phyloP scores from a whole-genome alignment of 805 yeast genomes.

The Isabelozyma heimii region DNA sequence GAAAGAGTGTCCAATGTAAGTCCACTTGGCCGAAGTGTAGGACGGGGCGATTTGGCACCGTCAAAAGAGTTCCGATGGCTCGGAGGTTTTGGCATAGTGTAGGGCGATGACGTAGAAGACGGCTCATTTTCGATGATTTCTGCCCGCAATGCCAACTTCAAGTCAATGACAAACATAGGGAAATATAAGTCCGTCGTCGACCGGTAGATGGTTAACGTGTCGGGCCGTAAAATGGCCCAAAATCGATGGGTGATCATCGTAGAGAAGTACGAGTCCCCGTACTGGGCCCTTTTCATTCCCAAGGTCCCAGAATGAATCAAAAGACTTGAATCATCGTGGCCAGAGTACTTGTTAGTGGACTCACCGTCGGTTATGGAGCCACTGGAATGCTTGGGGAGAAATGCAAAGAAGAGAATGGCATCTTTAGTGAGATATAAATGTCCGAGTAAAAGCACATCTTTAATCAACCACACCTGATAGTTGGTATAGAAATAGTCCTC shows the following conservation, averaged over 20 bases:
- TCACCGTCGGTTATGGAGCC: slow-evolving; percentile 1
- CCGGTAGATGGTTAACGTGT: slow-evolving; percentile 64
- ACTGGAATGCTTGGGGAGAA: slow-evolving; percentile 51
- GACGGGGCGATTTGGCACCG: neutral
- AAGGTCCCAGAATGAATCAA: slow-evolving; percentile 35
- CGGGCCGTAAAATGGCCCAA: slow-evolving; percentile 79
- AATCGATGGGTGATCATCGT: slow-evolving; percentile 47
- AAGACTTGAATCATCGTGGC: slow-evolving; percentile 21
- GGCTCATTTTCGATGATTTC: slow-evolving; percentile 41
- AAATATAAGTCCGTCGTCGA: slow-evolving; percentile 80
- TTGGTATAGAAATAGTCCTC: slow-evolving; percentile 59
- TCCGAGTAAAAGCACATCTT: slow-evolving; percentile 84
- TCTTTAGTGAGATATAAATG: slow-evolving; percentile 69
- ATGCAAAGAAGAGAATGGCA: slow-evolving; percentile 72
- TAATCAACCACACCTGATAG: slow-evolving; percentile 74
- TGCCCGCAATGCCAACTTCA: slow-evolving; percentile 59
- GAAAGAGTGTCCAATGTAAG: slow-evolving; percentile 2
- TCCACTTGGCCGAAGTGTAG: neutral
- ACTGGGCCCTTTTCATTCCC: slow-evolving; percentile 36
- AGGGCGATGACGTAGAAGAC: neutral
- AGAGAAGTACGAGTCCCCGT: slow-evolving; percentile 34
- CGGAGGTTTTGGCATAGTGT: neutral
- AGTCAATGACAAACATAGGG: slow-evolving; percentile 73
- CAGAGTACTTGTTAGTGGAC: slow-evolving; percentile 1
- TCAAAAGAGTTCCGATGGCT: too few relatives aligned